phyloP scores from a whole-genome alignment of 129 eudicot genomes.

The Mikania micrantha region DNA sequence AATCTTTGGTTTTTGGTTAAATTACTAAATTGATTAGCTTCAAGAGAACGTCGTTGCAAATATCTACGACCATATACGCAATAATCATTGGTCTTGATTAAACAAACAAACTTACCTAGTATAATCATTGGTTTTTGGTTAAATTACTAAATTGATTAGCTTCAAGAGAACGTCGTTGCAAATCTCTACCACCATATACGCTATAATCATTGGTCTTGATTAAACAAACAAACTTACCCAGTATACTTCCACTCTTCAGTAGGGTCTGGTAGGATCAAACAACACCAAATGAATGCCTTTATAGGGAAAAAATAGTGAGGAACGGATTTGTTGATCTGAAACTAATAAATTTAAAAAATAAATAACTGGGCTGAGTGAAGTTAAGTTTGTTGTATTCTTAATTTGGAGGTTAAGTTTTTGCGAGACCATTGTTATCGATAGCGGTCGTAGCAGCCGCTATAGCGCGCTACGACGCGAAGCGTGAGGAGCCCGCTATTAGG shows the following conservation, averaged over 20 bases:
- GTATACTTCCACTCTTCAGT: too few relatives aligned
- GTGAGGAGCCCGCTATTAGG: too few relatives aligned
- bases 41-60: neutral
- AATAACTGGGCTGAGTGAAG: neutral
- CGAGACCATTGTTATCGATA: too few relatives aligned
- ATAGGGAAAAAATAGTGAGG: neutral
- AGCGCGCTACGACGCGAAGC: too few relatives aligned
- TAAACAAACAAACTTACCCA: too few relatives aligned
- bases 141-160: too few relatives aligned
- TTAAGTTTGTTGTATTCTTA: neutral
- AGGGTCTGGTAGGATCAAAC: neutral
- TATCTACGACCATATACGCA: neutral
- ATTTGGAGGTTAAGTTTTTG: neutral
- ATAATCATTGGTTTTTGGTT: too few relatives aligned
- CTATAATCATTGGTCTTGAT: too few relatives aligned
- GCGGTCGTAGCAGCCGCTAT: too few relatives aligned
- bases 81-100: neutral
- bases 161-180: too few relatives aligned
- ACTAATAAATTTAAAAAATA: neutral
- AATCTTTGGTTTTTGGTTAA: neutral
- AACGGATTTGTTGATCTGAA: neutral
- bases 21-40: neutral
- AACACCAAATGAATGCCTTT: neutral
- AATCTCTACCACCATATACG: too few relatives aligned
- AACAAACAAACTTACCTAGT: too few relatives aligned